Base-by-base conservation (phyloP, 139 green algal species). In the Volvox reticuliferus region DNA sequence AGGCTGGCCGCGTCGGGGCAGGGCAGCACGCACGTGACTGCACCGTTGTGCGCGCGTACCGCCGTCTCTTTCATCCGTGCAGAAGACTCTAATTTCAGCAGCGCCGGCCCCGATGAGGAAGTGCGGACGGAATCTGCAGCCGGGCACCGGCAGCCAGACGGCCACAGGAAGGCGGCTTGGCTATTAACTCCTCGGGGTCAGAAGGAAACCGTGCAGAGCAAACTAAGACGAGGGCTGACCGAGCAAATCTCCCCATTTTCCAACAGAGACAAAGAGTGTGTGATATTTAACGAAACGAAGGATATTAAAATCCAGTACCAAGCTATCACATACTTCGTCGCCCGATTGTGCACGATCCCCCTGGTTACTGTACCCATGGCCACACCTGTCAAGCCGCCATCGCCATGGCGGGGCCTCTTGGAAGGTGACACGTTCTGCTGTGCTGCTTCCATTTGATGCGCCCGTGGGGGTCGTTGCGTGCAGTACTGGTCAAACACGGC, bases 401-500 rank as follows among this genome's bases (percentile, higher is more conserved):
- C 62, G 12, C 55, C 63, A 0, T 73, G 87, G 12, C 30, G 82
- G 62, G 85, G 80, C 76, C 84, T 79, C 63, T 79, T 71, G 35
- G 63, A 22, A 30, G 63, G n/a, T 37, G 63, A 68, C 68, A n/a
- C 33, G 28, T 13, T 19, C 36, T n/a, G 13, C 50, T 50, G 71
- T 55, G 86, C 50, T 26, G 55, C 73, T 32, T 90, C 86, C 37
- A 20, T 44, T 32, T 32, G 12, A 32, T 50, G 19, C 12, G 32
- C 61, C 36, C n/a, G 65, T 24, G 35, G 35, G 16, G n/a, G 65
- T 63, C 63, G 67, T 19, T 68, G 86, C 68, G 93, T 94, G 69
- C 86, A 18, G 62, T 97, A 89, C 92, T 96, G 89, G 87, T 98
- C 95, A 35, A 98, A 93, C 2, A 97, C 33, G 1, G 89, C 93